These are phyloP conservation scores for Exophiala sideris DNA, from an alignment of 2,329 filamentous ascomycete species.

Conservation along the genomic window DNA sequence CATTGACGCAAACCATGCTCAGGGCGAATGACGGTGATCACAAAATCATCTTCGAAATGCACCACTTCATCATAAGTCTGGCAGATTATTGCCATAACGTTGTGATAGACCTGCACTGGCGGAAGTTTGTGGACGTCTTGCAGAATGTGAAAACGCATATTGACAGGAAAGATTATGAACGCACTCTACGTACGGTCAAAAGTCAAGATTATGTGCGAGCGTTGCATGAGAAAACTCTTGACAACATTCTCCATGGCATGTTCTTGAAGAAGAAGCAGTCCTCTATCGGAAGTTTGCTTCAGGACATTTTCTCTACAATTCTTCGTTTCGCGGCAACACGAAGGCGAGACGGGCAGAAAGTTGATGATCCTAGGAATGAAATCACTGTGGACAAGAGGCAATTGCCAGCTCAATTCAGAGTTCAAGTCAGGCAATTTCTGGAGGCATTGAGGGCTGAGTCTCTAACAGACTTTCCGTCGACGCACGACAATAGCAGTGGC, in stretches of 20 bases:
- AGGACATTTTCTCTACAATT: conserved; percentile 72
- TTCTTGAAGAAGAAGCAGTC: conserved; percentile 72
- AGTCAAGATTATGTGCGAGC: conserved; percentile 66
- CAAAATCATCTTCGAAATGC: conserved; percentile 70
- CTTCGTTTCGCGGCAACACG: conserved; percentile 60
- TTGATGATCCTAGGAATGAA: conserved; percentile 38
- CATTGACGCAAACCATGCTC: conserved; percentile 51
- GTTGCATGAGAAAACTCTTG: conserved; percentile 69
- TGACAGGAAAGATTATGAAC: conserved; percentile 43
- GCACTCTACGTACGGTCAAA: conserved; percentile 48
- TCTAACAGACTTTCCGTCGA: conserved; percentile 52
- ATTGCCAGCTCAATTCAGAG: conserved; percentile 65
- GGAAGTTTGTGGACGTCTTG: conserved; percentile 64
- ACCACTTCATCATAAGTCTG: conserved; percentile 72
- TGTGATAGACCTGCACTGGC: conserved; percentile 72
- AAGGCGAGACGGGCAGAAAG: conserved; percentile 16
- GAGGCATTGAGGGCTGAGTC: conserved; percentile 66
- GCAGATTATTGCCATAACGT: conserved; percentile 76
- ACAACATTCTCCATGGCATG: conserved; percentile 70
- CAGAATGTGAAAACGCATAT: conserved; percentile 60
- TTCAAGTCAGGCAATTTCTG: conserved; percentile 71
- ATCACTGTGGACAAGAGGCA: conserved; percentile 38
- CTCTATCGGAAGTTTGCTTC: conserved; percentile 67
- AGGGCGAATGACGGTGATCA: conserved; percentile 39
- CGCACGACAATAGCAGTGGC: conserved; percentile 29